Conservation (phyloP, 2,329 filamentous ascomycete genomes). For the Exophiala mesophila region DNA sequence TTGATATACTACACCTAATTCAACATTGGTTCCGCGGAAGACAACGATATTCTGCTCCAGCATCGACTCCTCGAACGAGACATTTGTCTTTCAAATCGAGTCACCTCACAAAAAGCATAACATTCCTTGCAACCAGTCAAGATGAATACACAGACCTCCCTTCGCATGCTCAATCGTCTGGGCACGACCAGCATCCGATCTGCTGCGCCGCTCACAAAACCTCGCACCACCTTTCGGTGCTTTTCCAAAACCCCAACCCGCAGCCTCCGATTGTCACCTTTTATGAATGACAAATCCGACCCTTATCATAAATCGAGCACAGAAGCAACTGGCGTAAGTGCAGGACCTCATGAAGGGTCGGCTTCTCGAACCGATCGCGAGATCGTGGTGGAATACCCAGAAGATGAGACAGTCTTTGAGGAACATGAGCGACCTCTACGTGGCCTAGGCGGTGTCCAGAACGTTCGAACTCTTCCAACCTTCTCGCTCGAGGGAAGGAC, state of each 20-base stretch:
- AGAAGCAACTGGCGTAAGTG: conserved; percentile 30
- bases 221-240: conserved; percentile 4
- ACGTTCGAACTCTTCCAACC: conserved; percentile 75
- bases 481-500: conserved; percentile 85
- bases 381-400: conserved; percentile 73
- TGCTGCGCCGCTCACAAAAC: neutral
- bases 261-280: conserved; percentile 4
- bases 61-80: too few species aligned
- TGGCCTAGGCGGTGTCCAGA: conserved; percentile 72
- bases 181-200: neutral
- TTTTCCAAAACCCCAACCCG: conserved; percentile 10
- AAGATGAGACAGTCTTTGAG: conserved; percentile 58
- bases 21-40: neutral
- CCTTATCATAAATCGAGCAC: conserved; percentile 26
- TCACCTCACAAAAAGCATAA: neutral
- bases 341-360: conserved; percentile 52
- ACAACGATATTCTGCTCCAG: too few species aligned
- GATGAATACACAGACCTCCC: conserved; percentile 13
- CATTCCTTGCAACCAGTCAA: neutral
- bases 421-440: conserved; percentile 66
- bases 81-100: too few species aligned
- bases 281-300: conserved; percentile 18
- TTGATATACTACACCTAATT: too few species aligned
- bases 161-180: conserved; percentile 12
- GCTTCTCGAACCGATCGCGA: conserved; percentile 76